Base-by-base conservation (phyloP, 345 rosid species). In the Eucalyptus regnans region DNA sequence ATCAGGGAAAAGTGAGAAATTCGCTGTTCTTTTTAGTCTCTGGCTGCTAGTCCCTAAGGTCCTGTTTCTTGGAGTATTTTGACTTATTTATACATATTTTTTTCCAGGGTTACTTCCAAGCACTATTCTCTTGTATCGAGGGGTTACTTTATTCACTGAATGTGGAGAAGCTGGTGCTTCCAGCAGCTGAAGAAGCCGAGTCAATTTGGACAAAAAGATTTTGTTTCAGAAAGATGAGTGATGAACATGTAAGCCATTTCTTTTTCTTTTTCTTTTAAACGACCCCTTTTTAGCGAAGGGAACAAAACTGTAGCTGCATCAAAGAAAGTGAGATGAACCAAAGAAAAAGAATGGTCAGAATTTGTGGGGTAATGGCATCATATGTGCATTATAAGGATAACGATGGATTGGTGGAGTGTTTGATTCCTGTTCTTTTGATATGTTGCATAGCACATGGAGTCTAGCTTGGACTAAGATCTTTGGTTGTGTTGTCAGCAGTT, bases 101-200 rank as follows among this genome's bases (percentile, higher is more conserved):
- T 86, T 68, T 93, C 8, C 90, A 98, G 99, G 99, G 99, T 9
- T 98, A 94, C 92, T 97, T 98, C 92, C 98, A 96, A 93, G 96
- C 97, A 88, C 88, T 97, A 89, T 98, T 96, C 93, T 92, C 95
- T 7, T 95, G 99, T 90, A 94, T 98, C 49, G 99, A 97, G 95
- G 94, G 91, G 89, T 91, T 98, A 86, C 94, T 98, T 66, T 91
- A 91, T 90, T 95, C 95, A 48, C 91, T 97, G 93, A 93, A 93
- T 86, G 99, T 98, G 90, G 95, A 93, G 92, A 96, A 94, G 91
- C 92, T 98, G 89, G 98, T 98, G 80, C 98, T 98, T 33, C 99
- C 99, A 18, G 99, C 99, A 66, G 99, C 99, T 56, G 98, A 96
- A 92, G 98, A 96, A 91, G 99, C 99, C 1, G 96, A 96, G 93